Conservation (phyloP, 345 rosid genomes). For the Gossypium arboreum region DNA sequence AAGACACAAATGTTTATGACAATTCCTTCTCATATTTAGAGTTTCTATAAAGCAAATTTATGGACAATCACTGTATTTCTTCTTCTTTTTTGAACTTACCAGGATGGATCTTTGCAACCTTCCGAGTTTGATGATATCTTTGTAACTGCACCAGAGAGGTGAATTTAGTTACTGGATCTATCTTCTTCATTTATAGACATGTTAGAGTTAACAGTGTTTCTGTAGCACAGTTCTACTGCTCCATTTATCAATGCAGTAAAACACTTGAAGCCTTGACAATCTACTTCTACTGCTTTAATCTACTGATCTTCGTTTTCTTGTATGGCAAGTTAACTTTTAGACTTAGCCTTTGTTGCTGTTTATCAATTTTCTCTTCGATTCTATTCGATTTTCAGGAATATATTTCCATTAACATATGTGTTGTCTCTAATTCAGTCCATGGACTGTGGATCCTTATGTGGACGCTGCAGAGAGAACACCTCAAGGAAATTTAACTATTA, state of each 20-base stretch:
- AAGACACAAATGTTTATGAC: background rate
- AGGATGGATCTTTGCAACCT: slow-evolving; percentile 71
- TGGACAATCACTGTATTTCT: background rate
- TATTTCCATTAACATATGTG: slow-evolving; percentile 5
- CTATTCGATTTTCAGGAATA: background rate
- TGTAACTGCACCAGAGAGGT: slow-evolving; percentile 82
- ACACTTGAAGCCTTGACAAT: background rate
- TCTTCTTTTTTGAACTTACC: slow-evolving; percentile 27
- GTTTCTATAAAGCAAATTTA: background rate
- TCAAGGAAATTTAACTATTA: slow-evolving; percentile 53
- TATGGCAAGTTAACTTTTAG: slow-evolving; percentile 2
- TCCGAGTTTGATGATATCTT: slow-evolving; percentile 66
- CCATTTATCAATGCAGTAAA: background rate
- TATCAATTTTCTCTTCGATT: background rate
- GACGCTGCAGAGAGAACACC: slow-evolving; percentile 68
- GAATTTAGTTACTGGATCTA: slow-evolving; percentile 9
- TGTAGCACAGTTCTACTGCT: background rate
- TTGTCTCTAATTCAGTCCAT: slow-evolving; percentile 56
- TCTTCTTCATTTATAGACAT: background rate
- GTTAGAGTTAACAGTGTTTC: background rate
- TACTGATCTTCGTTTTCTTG: background rate
- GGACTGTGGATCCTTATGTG: slow-evolving; percentile 57
- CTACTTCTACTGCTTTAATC: background rate
- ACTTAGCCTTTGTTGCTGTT: background rate
- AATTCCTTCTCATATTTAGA: background rate